A percentile compares a stretch with the other conserved stretches of the same genome.
Evolutionary conservation across 208 protist genomes (phyloP).

Genomic region (Trypanosomatidae sp.): DNA sequence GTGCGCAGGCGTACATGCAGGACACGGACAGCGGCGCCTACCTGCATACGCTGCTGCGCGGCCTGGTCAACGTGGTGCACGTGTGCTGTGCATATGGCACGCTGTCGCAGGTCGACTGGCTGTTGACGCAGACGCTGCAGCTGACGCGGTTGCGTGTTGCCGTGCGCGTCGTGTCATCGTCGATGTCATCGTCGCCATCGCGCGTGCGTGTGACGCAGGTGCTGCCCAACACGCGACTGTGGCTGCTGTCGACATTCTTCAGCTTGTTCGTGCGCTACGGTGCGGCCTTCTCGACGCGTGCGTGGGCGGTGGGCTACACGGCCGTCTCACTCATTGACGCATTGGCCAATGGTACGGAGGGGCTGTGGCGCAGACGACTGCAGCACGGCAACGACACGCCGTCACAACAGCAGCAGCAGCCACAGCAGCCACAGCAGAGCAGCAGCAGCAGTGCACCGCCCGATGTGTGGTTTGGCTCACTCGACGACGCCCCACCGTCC

Average conservation of each 20-base stretch:
- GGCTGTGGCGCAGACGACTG: conserved; percentile 31
- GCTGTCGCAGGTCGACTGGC: conserved; percentile 34
- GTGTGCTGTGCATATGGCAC: conserved; percentile 72
- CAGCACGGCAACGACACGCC: not conserved
- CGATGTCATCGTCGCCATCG: conserved; percentile 3
- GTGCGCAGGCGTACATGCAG: conserved; percentile 19
- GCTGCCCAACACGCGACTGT: conserved; percentile 36
- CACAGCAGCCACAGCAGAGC: not conserved
- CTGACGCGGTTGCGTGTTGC: conserved; percentile 37
- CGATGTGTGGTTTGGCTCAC: conserved; percentile 67
- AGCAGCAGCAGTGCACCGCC: not conserved
- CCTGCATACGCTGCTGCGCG: conserved; percentile 29
- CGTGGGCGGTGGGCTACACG: conserved; percentile 59
- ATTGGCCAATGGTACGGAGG: conserved; percentile 64
- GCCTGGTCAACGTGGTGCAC: conserved; percentile 44
- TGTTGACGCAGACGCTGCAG: conserved; percentile 50
- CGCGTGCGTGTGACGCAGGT: conserved; percentile 20
- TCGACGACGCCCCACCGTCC: conserved; percentile 29
- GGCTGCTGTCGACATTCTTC: conserved; percentile 40
- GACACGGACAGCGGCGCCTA: conserved; percentile 26
- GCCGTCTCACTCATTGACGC: conserved; percentile 60
- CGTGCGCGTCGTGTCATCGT: conserved; percentile 15
- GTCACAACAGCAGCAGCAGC: not conserved
- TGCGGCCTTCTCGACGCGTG: conserved; percentile 30
- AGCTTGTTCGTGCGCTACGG: conserved; percentile 57